Evolutionary conservation across 1,284 basidiomycete genomes (phyloP), one percentile per base, ranked within the genome.

Genomic region (Tilletia indica): DNA sequence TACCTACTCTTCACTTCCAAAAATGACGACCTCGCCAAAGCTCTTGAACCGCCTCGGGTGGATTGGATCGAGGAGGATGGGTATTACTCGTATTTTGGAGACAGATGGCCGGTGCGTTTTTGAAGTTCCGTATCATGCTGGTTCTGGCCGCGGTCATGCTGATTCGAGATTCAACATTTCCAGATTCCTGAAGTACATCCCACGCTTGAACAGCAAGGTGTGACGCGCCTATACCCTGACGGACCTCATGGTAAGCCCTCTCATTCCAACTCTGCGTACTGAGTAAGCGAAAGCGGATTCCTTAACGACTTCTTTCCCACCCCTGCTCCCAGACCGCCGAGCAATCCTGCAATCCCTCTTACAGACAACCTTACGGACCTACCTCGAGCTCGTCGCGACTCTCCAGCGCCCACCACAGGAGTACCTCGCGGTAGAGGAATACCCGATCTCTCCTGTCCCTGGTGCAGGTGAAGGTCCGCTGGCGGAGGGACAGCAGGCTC

Each of bases 41-140:
- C n/a, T 42, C 73, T 83, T 8, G 42, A 1, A 14, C 42, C 42
- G 42, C 42, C 42, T 5, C 68, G 76, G 21, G 71, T 82, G 5
- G 78, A 80, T 54, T 83, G 80, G 82, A 82, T 83, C 67, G 78
- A 81, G 67, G 71, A 83, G 49, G 82, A 83, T 64, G 82, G 82
- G 39, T 77, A 76, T n/a, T 83, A 78, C 56, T 76, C 77, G 14
- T 76, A 77, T 1, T 83, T 83, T 70, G 81, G 81, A 1, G 81
- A 81, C 54, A 72, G 75, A 2, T 83, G 82, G 82, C 81, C 81
- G 4, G 61, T 74, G 34, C 38, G 64, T n/a, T n/a, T n/a, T n/a
- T n/a, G n/a, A n/a, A n/a, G n/a, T n/a, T n/a, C n/a, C n/a, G 38
- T 67, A 8, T 51, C 25, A 16, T 39, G 25, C 25, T 31, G 0